Conservation (phyloP, 2,329 filamentous ascomycete genomes). For the Penicillium sp. region DNA sequence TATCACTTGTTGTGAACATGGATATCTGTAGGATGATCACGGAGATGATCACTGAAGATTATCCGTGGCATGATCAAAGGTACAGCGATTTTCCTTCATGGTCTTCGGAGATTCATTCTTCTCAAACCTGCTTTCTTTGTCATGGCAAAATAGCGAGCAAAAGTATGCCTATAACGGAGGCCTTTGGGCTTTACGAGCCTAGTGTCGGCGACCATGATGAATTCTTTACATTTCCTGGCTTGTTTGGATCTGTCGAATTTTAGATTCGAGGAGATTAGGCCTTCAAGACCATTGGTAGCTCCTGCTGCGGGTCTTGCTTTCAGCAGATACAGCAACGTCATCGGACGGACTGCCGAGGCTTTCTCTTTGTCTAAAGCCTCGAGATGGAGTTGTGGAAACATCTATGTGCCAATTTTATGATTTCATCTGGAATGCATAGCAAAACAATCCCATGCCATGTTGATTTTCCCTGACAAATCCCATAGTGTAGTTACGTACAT, state of each 20-base stretch:
- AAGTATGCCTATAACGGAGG: not conserved
- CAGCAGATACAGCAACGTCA: not conserved
- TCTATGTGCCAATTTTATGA: too few species aligned
- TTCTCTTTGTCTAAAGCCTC: not conserved
- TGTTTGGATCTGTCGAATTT: slow-evolving; percentile 7
- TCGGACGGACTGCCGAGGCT: not conserved
- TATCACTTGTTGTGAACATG: slow-evolving; percentile 9
- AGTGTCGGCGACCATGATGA: not conserved
- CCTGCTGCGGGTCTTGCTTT: not conserved
- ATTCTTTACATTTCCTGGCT: not conserved
- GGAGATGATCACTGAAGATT: slow-evolving; percentile 13
- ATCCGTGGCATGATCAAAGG: not conserved
- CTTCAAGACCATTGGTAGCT: not conserved
- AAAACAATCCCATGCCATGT: too few species aligned
- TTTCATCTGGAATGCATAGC: too few species aligned
- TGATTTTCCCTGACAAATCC: too few species aligned
- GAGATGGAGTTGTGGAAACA: not conserved
- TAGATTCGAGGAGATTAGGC: not conserved
- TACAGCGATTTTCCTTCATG: not conserved
- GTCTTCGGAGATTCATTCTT: not conserved
- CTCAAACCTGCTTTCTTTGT: not conserved
- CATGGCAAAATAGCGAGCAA: not conserved
- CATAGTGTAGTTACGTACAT: too few species aligned
- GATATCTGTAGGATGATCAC: slow-evolving; percentile 14
- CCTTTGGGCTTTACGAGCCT: not conserved